A percentile compares a stretch with the other conserved stretches of the same genome.
Conservation (phyloP, 257 asterid species). For the Misopates orontium region DNA sequence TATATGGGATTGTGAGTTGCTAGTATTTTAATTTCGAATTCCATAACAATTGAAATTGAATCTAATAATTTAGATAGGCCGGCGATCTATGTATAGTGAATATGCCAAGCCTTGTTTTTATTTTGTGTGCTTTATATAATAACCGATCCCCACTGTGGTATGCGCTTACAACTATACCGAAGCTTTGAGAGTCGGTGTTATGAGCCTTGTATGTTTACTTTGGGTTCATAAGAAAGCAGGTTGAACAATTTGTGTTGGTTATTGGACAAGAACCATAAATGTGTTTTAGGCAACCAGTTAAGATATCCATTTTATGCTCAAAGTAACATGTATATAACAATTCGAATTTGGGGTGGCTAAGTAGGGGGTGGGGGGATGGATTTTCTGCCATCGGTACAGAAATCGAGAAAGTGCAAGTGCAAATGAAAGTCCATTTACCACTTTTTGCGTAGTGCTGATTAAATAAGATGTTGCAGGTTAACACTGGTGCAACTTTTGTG, state of each 20-base stretch:
- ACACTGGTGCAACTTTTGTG: conserved; percentile 40
- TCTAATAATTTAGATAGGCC: no score
- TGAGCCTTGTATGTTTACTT: no score
- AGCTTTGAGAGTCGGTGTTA: neutral
- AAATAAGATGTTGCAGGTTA: conserved; percentile 53
- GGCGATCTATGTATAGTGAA: neutral
- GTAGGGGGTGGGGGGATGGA: no score
- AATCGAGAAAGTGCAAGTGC: neutral
- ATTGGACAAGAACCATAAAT: neutral
- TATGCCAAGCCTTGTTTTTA: neutral
- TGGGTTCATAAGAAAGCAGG: no score
- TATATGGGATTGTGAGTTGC: conserved; percentile 73
- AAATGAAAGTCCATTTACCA: neutral
- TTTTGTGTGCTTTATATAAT: neutral
- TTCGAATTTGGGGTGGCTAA: no score
- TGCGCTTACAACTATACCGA: neutral
- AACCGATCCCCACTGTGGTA: neutral
- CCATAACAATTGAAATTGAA: no score
- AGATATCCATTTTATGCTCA: no score
- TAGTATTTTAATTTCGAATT: no score
- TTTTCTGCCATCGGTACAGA: no score
- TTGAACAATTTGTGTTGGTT: neutral
- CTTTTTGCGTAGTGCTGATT: conserved; percentile 12
- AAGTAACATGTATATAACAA: no score
- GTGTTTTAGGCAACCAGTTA: neutral